Conservation (phyloP, 106 monocot genomes). For the Dendrobium nobile region DNA sequence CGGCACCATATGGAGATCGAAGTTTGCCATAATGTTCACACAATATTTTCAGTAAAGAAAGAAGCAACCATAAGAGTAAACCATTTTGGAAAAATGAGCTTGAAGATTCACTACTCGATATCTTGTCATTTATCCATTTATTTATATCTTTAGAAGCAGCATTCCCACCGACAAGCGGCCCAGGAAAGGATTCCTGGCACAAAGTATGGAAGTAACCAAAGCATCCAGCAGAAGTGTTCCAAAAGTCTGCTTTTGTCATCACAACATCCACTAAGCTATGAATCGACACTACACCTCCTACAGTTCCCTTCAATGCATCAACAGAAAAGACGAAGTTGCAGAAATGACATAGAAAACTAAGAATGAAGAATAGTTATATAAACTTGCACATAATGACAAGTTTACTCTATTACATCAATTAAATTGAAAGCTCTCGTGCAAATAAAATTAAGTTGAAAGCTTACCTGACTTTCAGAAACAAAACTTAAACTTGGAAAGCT, state of each 20-base stretch:
- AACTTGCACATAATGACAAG: background rate
- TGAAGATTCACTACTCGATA: conserved; percentile 41
- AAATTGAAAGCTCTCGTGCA: background rate
- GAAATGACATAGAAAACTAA: conserved; percentile 5
- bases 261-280: conserved; percentile 67
- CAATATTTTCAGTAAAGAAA: conserved; percentile 76
- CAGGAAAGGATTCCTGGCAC: conserved; percentile 78
- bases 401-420: background rate
- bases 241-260: conserved; percentile 24
- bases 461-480: conserved; percentile 57
- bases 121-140: conserved; percentile 93
- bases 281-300: conserved; percentile 39
- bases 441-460: background rate
- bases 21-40: conserved; percentile 91
- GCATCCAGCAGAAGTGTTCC: conserved; percentile 9
- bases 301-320: conserved; percentile 33
- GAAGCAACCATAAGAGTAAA: conserved; percentile 58
- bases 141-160: conserved; percentile 78
- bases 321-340: conserved; percentile 3
- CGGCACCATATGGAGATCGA: conserved; percentile 77
- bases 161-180: conserved; percentile 90
- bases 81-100: conserved; percentile 43
- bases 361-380: background rate
- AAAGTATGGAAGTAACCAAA: conserved; percentile 55
- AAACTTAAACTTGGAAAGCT: conserved; percentile 23